Percentiles rank a stretch among this genome's conserved stretches.
These are phyloP conservation scores for Grosmannia clavigera DNA, from an alignment of 2,329 filamentous ascomycete species.

Conservation along the genomic window DNA sequence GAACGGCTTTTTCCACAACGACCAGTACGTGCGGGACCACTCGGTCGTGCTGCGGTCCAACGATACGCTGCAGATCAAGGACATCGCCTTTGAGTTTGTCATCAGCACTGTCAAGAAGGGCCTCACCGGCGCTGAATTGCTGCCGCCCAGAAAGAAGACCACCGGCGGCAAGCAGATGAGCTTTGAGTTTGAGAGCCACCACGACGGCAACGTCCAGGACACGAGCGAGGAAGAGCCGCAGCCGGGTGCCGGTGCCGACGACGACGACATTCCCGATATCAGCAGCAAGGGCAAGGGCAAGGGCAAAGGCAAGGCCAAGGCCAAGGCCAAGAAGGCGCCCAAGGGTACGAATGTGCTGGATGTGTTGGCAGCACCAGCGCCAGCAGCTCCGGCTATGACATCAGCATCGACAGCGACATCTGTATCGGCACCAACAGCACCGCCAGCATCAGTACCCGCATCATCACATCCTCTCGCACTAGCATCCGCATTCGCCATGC, in stretches of 20 bases:
- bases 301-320: conserved; percentile 9
- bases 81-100: conserved; percentile 54
- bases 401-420: background rate
- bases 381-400: background rate
- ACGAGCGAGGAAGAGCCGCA: conserved; percentile 36
- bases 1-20: conserved; percentile 60
- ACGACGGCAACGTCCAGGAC: conserved; percentile 39
- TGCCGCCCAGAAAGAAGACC: conserved; percentile 23
- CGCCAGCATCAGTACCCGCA: background rate
- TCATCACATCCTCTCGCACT: background rate
- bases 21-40: conserved; percentile 41
- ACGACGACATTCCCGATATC: conserved; percentile 15
- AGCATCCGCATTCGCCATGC: background rate
- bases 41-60: conserved; percentile 49
- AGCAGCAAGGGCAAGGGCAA: background rate
- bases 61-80: conserved; percentile 58
- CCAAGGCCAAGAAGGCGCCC: conserved; percentile 18
- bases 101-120: conserved; percentile 52
- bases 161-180: conserved; percentile 58
- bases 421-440: background rate
- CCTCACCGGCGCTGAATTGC: conserved; percentile 34
- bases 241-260: conserved; percentile 14
- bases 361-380: background rate
- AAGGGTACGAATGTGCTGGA: background rate
- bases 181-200: conserved; percentile 56